Conservation (phyloP, 352 stramenopile genomes). For the Pythium myriotylum region DNA sequence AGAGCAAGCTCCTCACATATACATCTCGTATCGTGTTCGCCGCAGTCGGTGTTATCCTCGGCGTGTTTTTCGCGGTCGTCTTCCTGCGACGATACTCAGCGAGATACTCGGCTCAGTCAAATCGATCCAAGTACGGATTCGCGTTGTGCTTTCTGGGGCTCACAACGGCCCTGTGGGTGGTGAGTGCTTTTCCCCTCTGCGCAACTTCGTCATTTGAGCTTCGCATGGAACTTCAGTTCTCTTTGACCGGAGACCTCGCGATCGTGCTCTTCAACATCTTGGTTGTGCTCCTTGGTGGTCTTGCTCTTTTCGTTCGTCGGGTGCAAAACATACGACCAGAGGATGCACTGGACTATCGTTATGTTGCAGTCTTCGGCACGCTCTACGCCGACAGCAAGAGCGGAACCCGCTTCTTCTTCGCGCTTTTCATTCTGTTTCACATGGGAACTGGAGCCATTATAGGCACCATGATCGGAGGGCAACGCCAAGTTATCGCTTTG, state of each 20-base stretch:
- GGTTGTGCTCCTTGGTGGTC: constrained; percentile 42
- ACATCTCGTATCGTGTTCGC: constrained; percentile 51
- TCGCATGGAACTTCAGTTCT: constrained; percentile 63
- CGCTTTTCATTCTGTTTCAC: constrained; percentile 51
- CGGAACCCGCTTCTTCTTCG: constrained; percentile 65
- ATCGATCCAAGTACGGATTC: constrained; percentile 32
- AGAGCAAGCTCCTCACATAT: constrained; percentile 46
- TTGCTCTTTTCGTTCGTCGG: constrained; percentile 45
- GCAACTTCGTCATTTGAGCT: constrained; percentile 63
- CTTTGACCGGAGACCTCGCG: constrained; percentile 40
- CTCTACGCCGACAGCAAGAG: constrained; percentile 64
- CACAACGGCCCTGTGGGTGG: constrained; percentile 49
- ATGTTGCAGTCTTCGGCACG: constrained; percentile 55
- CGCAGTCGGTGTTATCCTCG: constrained; percentile 37
- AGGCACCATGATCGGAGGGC: constrained; percentile 43
- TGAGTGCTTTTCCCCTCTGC: constrained; percentile 60
- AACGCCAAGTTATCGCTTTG: constrained; percentile 54
- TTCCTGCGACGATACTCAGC: background rate
- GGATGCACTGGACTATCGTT: constrained; percentile 46
- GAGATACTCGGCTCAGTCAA: background rate
- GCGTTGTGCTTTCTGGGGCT: constrained; percentile 58
- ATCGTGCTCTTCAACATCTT: constrained; percentile 55
- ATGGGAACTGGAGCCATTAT: constrained; percentile 51
- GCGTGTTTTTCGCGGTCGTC: constrained; percentile 38
- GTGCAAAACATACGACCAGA: constrained; percentile 42